phyloP scores from a whole-genome alignment of 176 grass and related monocot genomes.

The Lolium multiflorum region DNA sequence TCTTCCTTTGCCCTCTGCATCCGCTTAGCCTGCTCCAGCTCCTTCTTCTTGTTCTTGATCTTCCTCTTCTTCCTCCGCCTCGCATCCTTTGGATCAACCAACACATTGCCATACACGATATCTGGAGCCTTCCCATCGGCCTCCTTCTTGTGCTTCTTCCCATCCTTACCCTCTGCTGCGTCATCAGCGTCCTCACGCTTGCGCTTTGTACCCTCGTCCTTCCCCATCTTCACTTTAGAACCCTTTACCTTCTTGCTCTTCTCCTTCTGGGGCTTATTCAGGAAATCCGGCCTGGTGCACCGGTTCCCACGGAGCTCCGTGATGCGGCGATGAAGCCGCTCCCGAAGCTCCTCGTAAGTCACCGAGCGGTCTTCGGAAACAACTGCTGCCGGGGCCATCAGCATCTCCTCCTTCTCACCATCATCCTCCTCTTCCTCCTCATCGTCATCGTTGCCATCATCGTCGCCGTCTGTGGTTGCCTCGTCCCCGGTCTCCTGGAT shows the following conservation, averaged over 20 bases:
- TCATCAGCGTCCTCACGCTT: constrained; percentile 57
- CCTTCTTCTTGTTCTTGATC: constrained; percentile 73
- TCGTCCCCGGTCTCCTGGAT: constrained; percentile 32
- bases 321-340: constrained; percentile 63
- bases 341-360: constrained; percentile 82
- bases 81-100: constrained; percentile 64
- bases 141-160: constrained; percentile 56
- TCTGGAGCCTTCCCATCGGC: constrained; percentile 47
- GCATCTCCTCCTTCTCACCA: constrained; percentile 32
- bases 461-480: constrained; percentile 32
- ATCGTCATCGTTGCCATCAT: constrained; percentile 23
- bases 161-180: constrained; percentile 40
- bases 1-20: constrained; percentile 75
- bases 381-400: constrained; percentile 18
- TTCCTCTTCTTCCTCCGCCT: constrained; percentile 73
- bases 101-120: constrained; percentile 71
- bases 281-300: constrained; percentile 71
- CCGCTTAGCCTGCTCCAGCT: constrained; percentile 68
- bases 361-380: constrained; percentile 58
- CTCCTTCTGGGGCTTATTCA: constrained; percentile 61
- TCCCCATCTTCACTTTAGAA: constrained; percentile 43
- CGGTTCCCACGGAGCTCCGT: constrained; percentile 61
- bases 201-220: constrained; percentile 52
- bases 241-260: constrained; percentile 66
- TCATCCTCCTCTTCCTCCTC: constrained; percentile 35